Conservation (phyloP, 1,284 basidiomycete genomes). For the Cryptococcus maquisensis region DNA sequence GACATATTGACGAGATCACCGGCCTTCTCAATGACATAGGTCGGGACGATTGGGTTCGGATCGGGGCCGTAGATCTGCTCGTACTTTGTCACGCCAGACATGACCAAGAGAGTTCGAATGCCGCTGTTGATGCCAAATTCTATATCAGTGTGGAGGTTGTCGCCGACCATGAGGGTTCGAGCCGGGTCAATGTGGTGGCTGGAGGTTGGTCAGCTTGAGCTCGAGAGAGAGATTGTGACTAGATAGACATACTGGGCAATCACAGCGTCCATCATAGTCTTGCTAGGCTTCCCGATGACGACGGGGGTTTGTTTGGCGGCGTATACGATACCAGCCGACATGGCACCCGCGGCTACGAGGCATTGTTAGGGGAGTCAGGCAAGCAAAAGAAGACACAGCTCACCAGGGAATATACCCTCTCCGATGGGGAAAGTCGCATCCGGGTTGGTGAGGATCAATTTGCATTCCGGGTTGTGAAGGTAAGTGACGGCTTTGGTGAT, state of each 20-base stretch:
- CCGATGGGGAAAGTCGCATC: conserved; percentile 83
- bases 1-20: conserved; percentile 60
- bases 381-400: background rate
- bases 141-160: conserved; percentile 85
- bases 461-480: conserved; percentile 71
- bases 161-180: conserved; percentile 90
- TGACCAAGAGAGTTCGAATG: conserved; percentile 79
- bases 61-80: conserved; percentile 67
- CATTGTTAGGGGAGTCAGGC: background rate
- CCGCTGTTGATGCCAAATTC: conserved; percentile 82
- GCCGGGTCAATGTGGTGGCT: conserved; percentile 80
- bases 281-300: conserved; percentile 88
- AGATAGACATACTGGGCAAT: conserved; percentile 68
- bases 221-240: background rate
- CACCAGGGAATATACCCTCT: conserved; percentile 74
- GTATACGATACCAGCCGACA: conserved; percentile 75
- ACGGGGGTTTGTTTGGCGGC: conserved; percentile 64
- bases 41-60: conserved; percentile 65
- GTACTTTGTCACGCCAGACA: conserved; percentile 80
- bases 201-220: background rate
- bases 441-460: conserved; percentile 88
- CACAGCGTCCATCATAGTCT: conserved; percentile 91
- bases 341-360: conserved; percentile 59
- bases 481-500: conserved; percentile 91
- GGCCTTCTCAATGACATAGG: conserved; percentile 71